Evolutionary conservation across 352 stramenopile species (phyloP).

Genomic region (Nothophytophthora sp.): DNA sequence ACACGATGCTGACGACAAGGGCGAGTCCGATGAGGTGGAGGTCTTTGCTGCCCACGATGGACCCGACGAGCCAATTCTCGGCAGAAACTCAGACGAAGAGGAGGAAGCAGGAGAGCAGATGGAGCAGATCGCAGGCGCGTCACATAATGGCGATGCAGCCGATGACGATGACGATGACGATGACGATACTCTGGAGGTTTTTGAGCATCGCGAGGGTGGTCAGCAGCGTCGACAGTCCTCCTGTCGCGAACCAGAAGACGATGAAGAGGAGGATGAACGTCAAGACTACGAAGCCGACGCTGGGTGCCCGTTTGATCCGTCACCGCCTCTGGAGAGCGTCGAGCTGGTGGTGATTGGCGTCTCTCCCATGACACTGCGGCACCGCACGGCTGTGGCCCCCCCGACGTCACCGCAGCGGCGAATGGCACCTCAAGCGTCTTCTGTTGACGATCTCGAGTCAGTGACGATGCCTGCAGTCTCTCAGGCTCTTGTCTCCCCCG

Average conservation of each 20-base stretch:
- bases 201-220: conserved; percentile 20
- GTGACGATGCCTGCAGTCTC: conserved; percentile 6
- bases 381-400: not conserved
- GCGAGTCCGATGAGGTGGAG: not conserved
- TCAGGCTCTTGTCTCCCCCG: conserved; percentile 12
- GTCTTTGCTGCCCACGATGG: conserved; percentile 26
- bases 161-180: conserved; percentile 27
- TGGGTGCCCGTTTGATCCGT: not conserved
- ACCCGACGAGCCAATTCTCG: not conserved
- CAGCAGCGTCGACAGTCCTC: conserved; percentile 6
- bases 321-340: not conserved
- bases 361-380: conserved; percentile 12
- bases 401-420: not conserved
- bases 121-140: conserved; percentile 6
- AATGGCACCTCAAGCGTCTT: not conserved
- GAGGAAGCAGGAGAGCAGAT: not conserved
- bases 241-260: conserved; percentile 7
- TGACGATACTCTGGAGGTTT: conserved; percentile 50
- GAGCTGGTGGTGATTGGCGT: conserved; percentile 27
- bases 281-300: not conserved
- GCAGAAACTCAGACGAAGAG: conserved; percentile 2
- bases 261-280: conserved; percentile 1
- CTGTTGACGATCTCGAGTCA: conserved; percentile 8
- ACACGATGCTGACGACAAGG: conserved; percentile 7
- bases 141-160: not conserved